Evolutionary conservation across 2,329 filamentous ascomycete species (phyloP), one percentile per base, ranked within the genome.

Genomic region (Fusarium sp.): DNA sequence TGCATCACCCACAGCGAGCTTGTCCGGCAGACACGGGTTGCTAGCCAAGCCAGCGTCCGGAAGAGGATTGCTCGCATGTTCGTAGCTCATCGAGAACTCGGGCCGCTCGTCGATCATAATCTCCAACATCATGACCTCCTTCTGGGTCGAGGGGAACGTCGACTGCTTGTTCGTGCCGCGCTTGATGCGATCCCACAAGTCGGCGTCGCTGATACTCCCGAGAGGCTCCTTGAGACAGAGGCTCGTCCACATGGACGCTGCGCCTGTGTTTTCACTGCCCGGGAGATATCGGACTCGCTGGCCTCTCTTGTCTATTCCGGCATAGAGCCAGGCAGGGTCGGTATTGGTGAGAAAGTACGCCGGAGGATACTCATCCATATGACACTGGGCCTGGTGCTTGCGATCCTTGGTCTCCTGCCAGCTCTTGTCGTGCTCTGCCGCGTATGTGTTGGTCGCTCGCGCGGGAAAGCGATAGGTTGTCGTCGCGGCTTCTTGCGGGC

Each of bases 401-500:
- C 29, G 46, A 17, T 32, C 14, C 27, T 32, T 11, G 3, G 10
- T 2, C 15, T 49, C 15, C 25, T n/a, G 10, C 35, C 46, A 31
- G 25, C 35, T 19, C 1, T 4, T 3, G 6, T 23, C 3, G 17
- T 49, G 46, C 17, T 15, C 19, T 4, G 3, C 4, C 4, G 4
- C 4, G 4, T 19, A 19, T 4, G 19, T 19, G 19, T 19, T 19
- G 19, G 19, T 19, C 19, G 19, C 19, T 19, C 4, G 19, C 19
- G 19, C 19, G 19, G 19, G 19, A 19, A 19, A 19, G 19, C 19
- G 19, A 19, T 19, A 19, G 3, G 3, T 3, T 4, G 19, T 19
- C 4, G 37, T 35, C 17, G 43, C 43, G 17, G 50, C 50, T 25
- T 42, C 43, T 10, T 17, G 43, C 15, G 46, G 45, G 19, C 52